Evolutionary conservation across 371 early-diverging fungal genomes (phyloP), one percentile per base, ranked within the genome.

Genomic region (Amoeboaphelidium protococcarum): DNA sequence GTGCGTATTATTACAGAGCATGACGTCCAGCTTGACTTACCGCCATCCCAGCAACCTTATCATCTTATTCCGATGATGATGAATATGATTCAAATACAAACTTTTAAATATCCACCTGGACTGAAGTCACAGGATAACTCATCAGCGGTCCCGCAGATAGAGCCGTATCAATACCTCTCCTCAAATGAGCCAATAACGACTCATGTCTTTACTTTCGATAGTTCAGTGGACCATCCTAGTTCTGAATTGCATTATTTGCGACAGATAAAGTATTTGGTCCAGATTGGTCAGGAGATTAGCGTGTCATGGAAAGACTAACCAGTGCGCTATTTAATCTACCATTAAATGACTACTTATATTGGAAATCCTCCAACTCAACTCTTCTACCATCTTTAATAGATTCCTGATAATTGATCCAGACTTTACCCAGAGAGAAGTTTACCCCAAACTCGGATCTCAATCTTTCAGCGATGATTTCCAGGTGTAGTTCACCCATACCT

Each of bases 401-500:
- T 52, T 92, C 94, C 37, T 89, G 67, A 52, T 86, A 90, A 25
- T 79, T 70, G 51, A 92, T 86, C 43, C 73, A 66, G 65, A 91
- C 78, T 43, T 71, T 67, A 2, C 94, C 92, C 62, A 86, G 69
- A 25, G 73, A 68, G 1, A 78, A 79, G 25, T 75, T 73, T 50
- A 82, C 78, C 44, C 73, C 72, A 55, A 84, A 73, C 20, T 78
- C 81, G 26, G 75, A 74, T 26, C 73, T 41, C 27, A 94, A 60
- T 2, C 90, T 61, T 45, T 83, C 82, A 44, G 69, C 70, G 22
- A 84, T 73, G 19, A 94, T 79, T 46, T 94, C 95, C 22, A 92
- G 58, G 56, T 94, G 95, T 43, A 94, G 67, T 56, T 91, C 92
- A 6, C 95, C 95, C 90, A 91, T 90, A 1, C 94, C 94, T 47